Percentiles rank a stretch among this genome's conserved stretches.
Conservation (phyloP, 257 asterid genomes). For the Plantago elongata region DNA sequence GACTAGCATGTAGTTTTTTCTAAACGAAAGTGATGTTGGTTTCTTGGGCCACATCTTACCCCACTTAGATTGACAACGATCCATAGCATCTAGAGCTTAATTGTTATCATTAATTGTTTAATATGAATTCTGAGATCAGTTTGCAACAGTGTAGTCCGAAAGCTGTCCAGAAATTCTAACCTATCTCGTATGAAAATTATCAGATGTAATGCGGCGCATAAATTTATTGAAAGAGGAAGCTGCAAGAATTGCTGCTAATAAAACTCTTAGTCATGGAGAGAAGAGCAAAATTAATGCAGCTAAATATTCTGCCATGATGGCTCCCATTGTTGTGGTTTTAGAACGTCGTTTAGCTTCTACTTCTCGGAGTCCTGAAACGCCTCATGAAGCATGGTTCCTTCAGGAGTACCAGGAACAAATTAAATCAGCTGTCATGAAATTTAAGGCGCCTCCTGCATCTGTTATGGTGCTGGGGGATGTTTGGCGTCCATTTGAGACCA, state of each 20-base stretch:
- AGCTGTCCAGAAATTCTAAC: conserved; percentile 7
- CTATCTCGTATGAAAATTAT: conserved; percentile 19
- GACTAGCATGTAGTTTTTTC: too few species aligned
- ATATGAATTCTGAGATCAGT: too few species aligned
- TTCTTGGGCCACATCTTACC: too few species aligned
- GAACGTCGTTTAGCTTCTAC: conserved; percentile 97
- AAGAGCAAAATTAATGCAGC: conserved; percentile 94
- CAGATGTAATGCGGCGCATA: conserved; percentile 96
- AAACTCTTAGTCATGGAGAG: conserved; percentile 73
- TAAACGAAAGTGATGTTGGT: too few species aligned
- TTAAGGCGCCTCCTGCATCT: conserved; percentile 86
- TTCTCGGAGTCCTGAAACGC: conserved; percentile 87
- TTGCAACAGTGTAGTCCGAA: too few species aligned
- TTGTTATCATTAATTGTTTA: too few species aligned
- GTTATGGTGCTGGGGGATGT: conserved; percentile 82
- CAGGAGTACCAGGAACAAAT: conserved; percentile 74
- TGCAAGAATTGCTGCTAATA: conserved; percentile 76
- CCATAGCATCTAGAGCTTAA: too few species aligned
- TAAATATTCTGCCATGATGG: conserved; percentile 98
- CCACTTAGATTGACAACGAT: too few species aligned
- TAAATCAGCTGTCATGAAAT: conserved; percentile 66
- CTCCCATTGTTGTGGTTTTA: conserved; percentile 84
- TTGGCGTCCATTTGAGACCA: conserved; percentile 90
- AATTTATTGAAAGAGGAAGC: conserved; percentile 95
- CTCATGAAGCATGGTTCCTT: conserved; percentile 84